Percentiles rank a stretch among this genome's conserved stretches.
Evolutionary conservation across 345 rosid species (phyloP).

Genomic region (Laguncularia racemosa): DNA sequence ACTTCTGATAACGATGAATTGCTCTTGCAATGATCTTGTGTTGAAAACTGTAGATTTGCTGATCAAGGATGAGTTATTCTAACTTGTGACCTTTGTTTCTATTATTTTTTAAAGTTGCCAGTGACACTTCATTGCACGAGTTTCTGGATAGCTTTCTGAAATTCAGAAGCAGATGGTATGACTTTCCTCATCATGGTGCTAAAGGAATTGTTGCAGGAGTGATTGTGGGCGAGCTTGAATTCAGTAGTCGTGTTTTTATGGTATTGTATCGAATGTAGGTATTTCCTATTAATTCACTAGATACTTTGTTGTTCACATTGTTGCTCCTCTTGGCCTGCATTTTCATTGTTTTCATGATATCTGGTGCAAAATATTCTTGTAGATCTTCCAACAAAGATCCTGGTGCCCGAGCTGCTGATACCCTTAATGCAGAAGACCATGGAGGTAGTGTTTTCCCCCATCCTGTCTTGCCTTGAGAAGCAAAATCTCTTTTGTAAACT

Average conservation of each 20-base stretch:
- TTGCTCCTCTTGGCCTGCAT: neutral
- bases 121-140: conserved; percentile 63
- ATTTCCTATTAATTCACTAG: conserved; percentile 1
- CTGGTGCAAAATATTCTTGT: conserved; percentile 8
- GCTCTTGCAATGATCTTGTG: too few species aligned
- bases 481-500: too few species aligned
- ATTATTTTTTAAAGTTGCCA: conserved; percentile 45
- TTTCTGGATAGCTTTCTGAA: conserved; percentile 79
- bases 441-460: conserved; percentile 38
- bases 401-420: conserved; percentile 62
- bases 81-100: neutral
- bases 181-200: conserved; percentile 81
- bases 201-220: conserved; percentile 85
- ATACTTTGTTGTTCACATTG: neutral
- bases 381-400: conserved; percentile 93
- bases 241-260: conserved; percentile 84
- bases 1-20: too few species aligned
- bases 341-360: conserved; percentile 2
- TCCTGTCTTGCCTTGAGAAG: neutral
- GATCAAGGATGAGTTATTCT: neutral
- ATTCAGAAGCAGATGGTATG: conserved; percentile 92
- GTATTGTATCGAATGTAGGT: conserved; percentile 85
- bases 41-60: too few species aligned
- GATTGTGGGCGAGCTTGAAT: conserved; percentile 71
- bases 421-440: conserved; percentile 69